Conservation (phyloP, 441 rosid species). For the Omphalea diandra region DNA sequence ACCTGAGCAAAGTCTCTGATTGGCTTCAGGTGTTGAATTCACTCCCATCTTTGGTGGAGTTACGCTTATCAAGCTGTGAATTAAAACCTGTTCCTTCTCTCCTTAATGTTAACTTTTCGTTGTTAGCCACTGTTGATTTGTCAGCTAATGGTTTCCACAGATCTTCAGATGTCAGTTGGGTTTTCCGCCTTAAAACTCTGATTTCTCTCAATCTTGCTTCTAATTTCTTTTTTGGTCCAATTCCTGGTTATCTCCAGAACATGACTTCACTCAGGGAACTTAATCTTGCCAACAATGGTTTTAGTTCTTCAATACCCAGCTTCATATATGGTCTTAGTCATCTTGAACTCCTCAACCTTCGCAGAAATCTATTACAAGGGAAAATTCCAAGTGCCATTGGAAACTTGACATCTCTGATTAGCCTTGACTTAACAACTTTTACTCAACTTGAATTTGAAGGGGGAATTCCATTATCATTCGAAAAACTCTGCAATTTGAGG, state of each 20-base stretch:
- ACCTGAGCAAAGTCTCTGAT: not conserved
- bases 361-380: not conserved
- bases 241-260: no score
- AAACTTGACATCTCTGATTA: slow-evolving; percentile 12
- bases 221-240: no score
- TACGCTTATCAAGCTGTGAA: slow-evolving; percentile 10
- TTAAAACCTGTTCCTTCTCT: not conserved
- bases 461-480: not conserved
- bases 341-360: not conserved
- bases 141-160: not conserved
- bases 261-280: no score
- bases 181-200: no score
- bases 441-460: not conserved
- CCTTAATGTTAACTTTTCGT: not conserved
- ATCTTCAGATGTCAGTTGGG: slow-evolving; percentile 5
- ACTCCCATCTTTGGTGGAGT: slow-evolving; percentile 8
- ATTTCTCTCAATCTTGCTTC: no score
- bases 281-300: no score
- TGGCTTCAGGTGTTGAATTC: slow-evolving; percentile 8
- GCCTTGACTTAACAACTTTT: not conserved
- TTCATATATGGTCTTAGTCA: not conserved
- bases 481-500: slow-evolving; percentile 3
- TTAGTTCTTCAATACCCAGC: not conserved
- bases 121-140: not conserved
- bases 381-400: slow-evolving; percentile 7